These are phyloP conservation scores for Zychaea mexicana DNA, from an alignment of 371 early-diverging fungal genomes.

Conservation along the genomic window DNA sequence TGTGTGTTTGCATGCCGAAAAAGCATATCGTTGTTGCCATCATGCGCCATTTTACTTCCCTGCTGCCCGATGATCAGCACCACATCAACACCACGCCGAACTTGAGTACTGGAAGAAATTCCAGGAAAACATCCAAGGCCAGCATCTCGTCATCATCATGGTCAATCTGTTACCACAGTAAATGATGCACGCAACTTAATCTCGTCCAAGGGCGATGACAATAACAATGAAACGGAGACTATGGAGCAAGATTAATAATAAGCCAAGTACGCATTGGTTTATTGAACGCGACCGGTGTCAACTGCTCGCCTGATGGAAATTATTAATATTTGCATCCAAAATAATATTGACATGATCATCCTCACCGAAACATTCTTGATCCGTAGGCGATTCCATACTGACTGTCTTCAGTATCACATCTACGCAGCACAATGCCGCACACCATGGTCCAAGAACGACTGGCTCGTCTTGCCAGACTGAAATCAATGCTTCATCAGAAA, in stretches of 20 bases:
- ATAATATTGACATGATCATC: neutral
- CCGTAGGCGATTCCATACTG: neutral
- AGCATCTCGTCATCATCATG: neutral
- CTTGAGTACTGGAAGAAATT: neutral
- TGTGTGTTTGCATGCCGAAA: neutral
- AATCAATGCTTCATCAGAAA: no score
- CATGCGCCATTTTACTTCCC: neutral
- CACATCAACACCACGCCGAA: neutral
- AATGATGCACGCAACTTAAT: neutral
- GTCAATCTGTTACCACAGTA: no score
- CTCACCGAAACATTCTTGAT: no score
- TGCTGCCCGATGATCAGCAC: neutral
- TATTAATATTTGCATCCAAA: neutral
- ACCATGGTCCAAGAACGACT: no score
- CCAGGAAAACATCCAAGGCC: neutral
- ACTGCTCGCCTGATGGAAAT: constrained; percentile 1
- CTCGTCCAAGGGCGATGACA: no score
- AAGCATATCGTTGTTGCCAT: neutral
- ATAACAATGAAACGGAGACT: no score
- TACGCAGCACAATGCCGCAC: neutral
- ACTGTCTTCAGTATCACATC: constrained; percentile 5
- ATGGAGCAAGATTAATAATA: no score
- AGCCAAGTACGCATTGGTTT: neutral
- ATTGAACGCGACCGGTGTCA: constrained; percentile 5
- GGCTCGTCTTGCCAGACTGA: no score